These are phyloP conservation scores for Quercus phellos DNA, from an alignment of 331 rosid species.

Conservation along the genomic window DNA sequence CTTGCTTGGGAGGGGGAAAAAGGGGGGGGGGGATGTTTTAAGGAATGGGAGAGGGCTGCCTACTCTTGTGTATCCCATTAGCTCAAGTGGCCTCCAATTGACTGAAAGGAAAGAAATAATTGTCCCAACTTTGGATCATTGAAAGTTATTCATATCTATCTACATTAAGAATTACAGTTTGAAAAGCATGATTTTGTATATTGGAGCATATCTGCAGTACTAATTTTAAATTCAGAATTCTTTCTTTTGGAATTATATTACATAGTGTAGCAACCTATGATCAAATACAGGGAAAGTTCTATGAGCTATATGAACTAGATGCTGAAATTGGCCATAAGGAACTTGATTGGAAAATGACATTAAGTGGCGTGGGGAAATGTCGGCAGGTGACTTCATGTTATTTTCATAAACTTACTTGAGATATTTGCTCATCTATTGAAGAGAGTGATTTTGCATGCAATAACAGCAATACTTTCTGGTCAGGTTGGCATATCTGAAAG, in stretches of 20 bases:
- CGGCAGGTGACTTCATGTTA: conserved; percentile 63
- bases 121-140: neutral
- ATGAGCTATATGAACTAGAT: conserved; percentile 92
- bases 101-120: neutral
- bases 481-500: conserved; percentile 98
- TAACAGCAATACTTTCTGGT: neutral
- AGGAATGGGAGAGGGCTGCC: neutral
- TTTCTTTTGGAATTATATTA: conserved; percentile 17
- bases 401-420: neutral
- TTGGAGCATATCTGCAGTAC: neutral
- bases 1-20: too few species aligned
- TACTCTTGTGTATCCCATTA: neutral
- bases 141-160: neutral
- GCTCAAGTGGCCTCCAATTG: neutral
- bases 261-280: conserved; percentile 11
- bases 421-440: conserved; percentile 3
- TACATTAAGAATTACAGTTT: neutral
- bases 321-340: conserved; percentile 98
- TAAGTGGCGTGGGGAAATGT: conserved; percentile 96
- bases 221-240: neutral
- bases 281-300: conserved; percentile 77
- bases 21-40: neutral
- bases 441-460: conserved; percentile 4
- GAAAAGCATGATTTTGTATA: neutral
- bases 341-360: conserved; percentile 96